phyloP scores from a whole-genome alignment of 768 basidiomycete genomes.

The Mycena rosella region DNA sequence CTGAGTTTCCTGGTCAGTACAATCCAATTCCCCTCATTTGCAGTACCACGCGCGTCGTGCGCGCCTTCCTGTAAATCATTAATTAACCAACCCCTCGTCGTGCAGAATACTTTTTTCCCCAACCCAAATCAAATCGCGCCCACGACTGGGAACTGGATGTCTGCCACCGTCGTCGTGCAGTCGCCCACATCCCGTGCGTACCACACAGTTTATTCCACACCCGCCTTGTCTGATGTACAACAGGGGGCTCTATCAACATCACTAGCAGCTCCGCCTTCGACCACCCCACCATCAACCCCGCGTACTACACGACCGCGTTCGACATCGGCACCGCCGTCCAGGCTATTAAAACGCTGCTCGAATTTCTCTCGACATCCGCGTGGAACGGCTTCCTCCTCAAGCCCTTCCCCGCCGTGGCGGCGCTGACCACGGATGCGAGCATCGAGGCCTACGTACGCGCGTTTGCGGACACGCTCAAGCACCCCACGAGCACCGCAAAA shows the following conservation, averaged over 20 bases:
- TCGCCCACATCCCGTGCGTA: conserved; percentile 22
- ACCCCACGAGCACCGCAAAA: conserved; percentile 19
- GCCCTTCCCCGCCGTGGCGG: conserved; percentile 12
- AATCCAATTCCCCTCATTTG: too few relatives aligned
- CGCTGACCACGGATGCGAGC: conserved; percentile 5
- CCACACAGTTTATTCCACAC: neutral
- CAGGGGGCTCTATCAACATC: conserved; percentile 22
- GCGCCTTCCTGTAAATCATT: neutral
- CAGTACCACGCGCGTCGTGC: too few relatives aligned
- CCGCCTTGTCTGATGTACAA: neutral
- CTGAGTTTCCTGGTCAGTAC: conserved; percentile 21
- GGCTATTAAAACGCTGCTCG: neutral
- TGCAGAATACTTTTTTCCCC: conserved; percentile 20
- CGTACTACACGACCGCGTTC: conserved; percentile 23
- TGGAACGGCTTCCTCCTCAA: conserved; percentile 18
- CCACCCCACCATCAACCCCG: conserved; percentile 30
- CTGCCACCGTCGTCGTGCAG: conserved; percentile 12
- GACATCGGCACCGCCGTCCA: conserved; percentile 24
- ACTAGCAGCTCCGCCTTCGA: conserved; percentile 19
- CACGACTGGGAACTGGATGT: conserved; percentile 28
- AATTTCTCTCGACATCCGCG: conserved; percentile 24
- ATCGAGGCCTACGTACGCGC: conserved; percentile 28
- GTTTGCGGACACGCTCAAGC: conserved; percentile 13
- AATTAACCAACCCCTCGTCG: neutral
- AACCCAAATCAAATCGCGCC: conserved; percentile 16